A percentile compares a stretch with the other conserved stretches of the same genome.
phyloP scores from a whole-genome alignment of 345 rosid genomes.

The Eucalyptus erythrocorys region DNA sequence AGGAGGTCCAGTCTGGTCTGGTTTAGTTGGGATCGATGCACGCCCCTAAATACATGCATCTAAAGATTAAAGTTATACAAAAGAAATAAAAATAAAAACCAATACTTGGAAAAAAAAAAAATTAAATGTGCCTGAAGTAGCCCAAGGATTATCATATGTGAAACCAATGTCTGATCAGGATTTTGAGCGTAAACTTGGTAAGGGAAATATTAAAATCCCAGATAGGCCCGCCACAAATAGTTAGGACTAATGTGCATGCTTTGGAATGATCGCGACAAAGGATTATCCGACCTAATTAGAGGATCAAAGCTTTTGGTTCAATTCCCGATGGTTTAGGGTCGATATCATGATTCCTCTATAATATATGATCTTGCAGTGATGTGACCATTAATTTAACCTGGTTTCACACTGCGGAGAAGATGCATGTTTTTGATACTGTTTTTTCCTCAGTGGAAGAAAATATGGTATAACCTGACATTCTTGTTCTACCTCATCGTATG shows the following conservation, averaged over 20 bases:
- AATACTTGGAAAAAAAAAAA: not conserved
- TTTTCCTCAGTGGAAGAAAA: no score
- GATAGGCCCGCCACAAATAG: not conserved
- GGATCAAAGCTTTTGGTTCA: no score
- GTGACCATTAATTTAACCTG: no score
- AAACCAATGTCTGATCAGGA: not conserved
- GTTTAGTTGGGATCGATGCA: accelerated
- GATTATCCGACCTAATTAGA: no score
- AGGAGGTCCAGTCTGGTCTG: accelerated
- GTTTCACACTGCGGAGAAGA: no score
- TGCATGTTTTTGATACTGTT: no score
- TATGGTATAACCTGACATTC: no score
- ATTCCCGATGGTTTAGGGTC: no score
- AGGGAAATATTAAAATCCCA: not conserved
- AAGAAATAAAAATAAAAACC: not conserved
- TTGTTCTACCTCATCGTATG: no score
- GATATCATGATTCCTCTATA: no score
- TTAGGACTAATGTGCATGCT: not conserved
- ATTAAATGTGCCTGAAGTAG: not conserved
- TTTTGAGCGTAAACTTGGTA: not conserved
- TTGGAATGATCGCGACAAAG: not conserved
- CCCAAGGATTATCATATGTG: not conserved
- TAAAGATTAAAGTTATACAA: not conserved
- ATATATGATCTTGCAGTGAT: no score
- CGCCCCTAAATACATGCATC: not conserved